These are phyloP conservation scores for Tolypocladium amazonense DNA, from an alignment of 2,329 filamentous ascomycete species.

Conservation along the genomic window DNA sequence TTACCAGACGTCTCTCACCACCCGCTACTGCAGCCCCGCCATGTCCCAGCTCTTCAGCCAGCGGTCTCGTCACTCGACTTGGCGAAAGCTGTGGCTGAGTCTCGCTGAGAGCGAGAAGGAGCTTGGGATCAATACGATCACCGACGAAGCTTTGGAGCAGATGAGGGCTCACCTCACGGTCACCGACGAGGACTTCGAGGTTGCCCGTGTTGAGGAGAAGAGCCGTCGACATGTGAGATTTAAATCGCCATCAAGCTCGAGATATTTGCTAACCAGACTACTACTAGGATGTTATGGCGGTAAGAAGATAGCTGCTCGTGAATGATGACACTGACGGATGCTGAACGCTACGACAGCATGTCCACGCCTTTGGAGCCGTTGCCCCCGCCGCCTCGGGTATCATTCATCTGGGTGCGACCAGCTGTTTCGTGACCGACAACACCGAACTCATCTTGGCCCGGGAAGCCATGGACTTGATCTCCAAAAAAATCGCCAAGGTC, in stretches of 20 bases:
- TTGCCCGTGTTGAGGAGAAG: constrained; percentile 69
- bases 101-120: constrained; percentile 76
- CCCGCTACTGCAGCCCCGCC: constrained; percentile 61
- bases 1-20: constrained; percentile 57
- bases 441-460: constrained; percentile 61
- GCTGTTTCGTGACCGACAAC: constrained; percentile 60
- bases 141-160: constrained; percentile 61
- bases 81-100: constrained; percentile 77
- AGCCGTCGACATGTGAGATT: constrained; percentile 40
- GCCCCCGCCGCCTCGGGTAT: constrained; percentile 72
- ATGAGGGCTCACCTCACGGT: constrained; percentile 67
- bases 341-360: constrained; percentile 29
- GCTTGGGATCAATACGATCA: constrained; percentile 63
- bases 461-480: constrained; percentile 59
- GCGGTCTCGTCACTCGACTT: constrained; percentile 63
- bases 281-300: constrained; percentile 42
- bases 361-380: constrained; percentile 62
- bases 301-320: constrained; percentile 38
- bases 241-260: neutral
- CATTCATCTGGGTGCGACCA: constrained; percentile 49
- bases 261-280: neutral
- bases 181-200: constrained; percentile 67
- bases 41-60: constrained; percentile 76
- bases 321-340: no score
- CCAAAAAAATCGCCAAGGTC: constrained; percentile 68